Evolutionary conservation across 129 eudicot species (phyloP).

Genomic region (Silybum marianum): DNA sequence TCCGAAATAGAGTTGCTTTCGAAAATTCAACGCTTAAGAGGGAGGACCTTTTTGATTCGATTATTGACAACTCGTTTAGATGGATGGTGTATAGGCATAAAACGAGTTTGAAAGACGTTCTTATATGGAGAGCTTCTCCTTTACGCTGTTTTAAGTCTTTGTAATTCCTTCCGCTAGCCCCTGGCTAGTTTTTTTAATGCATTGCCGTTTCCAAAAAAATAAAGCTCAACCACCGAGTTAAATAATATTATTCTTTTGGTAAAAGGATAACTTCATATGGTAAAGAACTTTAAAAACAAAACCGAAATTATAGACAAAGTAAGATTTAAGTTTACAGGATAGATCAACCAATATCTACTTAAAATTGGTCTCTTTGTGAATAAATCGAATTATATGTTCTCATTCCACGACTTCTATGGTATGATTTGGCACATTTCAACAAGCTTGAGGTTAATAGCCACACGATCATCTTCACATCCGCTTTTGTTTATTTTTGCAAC

Average conservation of each 20-base stretch:
- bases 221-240: neutral
- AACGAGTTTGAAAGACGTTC: too few species aligned
- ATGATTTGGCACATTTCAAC: slow-evolving; percentile 5
- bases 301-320: neutral
- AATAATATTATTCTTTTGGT: neutral
- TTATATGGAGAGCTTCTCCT: too few species aligned
- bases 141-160: too few species aligned
- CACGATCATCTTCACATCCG: slow-evolving; percentile 1
- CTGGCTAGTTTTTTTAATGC: too few species aligned
- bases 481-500: slow-evolving; percentile 10
- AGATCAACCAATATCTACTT: neutral
- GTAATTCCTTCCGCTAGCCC: too few species aligned
- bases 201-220: too few species aligned
- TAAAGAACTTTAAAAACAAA: neutral
- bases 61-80: too few species aligned
- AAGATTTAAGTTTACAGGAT: neutral
- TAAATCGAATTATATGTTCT: neutral
- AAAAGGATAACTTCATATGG: neutral
- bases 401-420: slow-evolving; percentile 19
- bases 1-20: too few species aligned
- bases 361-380: neutral
- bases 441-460: neutral
- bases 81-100: too few species aligned
- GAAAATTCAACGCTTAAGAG: too few species aligned
- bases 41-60: too few species aligned